Evolutionary conservation across 768 basidiomycete species (phyloP).

Genomic region (Hericium rajendrae): DNA sequence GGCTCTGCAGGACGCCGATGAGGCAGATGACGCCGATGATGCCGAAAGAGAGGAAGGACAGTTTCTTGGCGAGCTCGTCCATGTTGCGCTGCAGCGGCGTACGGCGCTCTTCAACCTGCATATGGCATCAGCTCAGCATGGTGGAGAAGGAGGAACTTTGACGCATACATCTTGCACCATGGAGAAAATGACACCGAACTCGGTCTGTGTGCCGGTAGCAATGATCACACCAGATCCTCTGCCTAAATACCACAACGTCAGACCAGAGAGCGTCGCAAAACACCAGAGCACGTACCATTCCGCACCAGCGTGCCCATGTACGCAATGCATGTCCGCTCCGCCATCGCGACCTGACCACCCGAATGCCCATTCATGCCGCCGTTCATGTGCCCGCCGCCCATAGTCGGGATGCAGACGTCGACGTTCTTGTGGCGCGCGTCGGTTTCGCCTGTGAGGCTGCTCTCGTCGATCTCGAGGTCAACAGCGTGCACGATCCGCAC

Average conservation of each 20-base stretch:
- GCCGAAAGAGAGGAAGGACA: slow-evolving; percentile 86
- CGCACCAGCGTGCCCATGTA: slow-evolving; percentile 96
- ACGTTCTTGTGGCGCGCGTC: slow-evolving; percentile 61
- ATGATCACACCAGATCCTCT: slow-evolving; percentile 83
- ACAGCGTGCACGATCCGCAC: slow-evolving; percentile 73
- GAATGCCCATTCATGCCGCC: slow-evolving; percentile 5
- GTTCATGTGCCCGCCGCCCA: slow-evolving; percentile 18
- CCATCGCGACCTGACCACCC: slow-evolving; percentile 49
- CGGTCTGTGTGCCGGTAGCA: slow-evolving; percentile 74
- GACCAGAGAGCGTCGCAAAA: neutral
- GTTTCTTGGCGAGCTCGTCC: slow-evolving; percentile 92
- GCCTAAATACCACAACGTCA: slow-evolving; percentile 29
- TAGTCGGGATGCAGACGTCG: slow-evolving; percentile 41
- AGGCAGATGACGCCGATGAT: slow-evolving; percentile 90
- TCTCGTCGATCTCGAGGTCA: slow-evolving; percentile 92
- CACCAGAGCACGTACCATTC: slow-evolving; percentile 46
- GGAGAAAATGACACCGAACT: slow-evolving; percentile 93
- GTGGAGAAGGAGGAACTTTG: neutral
- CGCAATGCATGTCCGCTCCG: slow-evolving; percentile 79
- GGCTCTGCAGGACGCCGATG: slow-evolving; percentile 76
- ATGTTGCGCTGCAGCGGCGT: slow-evolving; percentile 90
- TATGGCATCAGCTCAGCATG: neutral
- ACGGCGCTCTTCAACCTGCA: slow-evolving; percentile 71
- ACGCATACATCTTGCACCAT: slow-evolving; percentile 89
- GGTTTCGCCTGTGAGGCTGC: slow-evolving; percentile 91